phyloP scores from a whole-genome alignment of 1,284 basidiomycete species.

The Hemileia vastatrix region DNA sequence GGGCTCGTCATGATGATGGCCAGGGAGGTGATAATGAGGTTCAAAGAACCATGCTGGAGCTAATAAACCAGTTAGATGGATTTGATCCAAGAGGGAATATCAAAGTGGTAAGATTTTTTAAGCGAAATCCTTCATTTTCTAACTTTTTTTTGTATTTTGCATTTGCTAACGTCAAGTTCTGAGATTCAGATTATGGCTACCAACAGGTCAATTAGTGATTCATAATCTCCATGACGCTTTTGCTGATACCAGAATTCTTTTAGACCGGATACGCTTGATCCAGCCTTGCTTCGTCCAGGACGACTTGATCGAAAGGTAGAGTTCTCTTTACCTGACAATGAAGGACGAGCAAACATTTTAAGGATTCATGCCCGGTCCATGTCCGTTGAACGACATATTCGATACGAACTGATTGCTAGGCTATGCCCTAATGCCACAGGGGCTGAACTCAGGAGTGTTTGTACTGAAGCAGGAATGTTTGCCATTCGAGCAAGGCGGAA shows the following conservation, averaged over 20 bases:
- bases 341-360: constrained; percentile 92
- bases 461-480: constrained; percentile 99
- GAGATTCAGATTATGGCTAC: constrained; percentile 73
- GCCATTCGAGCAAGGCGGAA: constrained; percentile 94
- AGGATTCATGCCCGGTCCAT: constrained; percentile 96
- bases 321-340: constrained; percentile 88
- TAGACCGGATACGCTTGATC: constrained; percentile 96
- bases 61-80: constrained; percentile 97
- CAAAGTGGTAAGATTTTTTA: constrained; percentile 57
- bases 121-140: neutral
- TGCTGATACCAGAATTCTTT: neutral
- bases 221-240: neutral
- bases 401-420: constrained; percentile 93
- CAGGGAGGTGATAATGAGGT: constrained; percentile 99
- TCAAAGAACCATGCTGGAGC: constrained; percentile 97
- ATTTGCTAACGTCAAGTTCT: neutral
- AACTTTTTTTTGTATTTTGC: neutral
- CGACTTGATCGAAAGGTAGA: constrained; percentile 93
- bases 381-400: constrained; percentile 94
- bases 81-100: constrained; percentile 98
- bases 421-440: constrained; percentile 97
- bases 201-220: constrained; percentile 57
- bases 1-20: constrained; percentile 97
- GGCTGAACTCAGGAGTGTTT: constrained; percentile 89
- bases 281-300: constrained; percentile 88